These are phyloP conservation scores for Solanum paucissectum DNA, from an alignment of 257 asterid species.

Conservation along the genomic window DNA sequence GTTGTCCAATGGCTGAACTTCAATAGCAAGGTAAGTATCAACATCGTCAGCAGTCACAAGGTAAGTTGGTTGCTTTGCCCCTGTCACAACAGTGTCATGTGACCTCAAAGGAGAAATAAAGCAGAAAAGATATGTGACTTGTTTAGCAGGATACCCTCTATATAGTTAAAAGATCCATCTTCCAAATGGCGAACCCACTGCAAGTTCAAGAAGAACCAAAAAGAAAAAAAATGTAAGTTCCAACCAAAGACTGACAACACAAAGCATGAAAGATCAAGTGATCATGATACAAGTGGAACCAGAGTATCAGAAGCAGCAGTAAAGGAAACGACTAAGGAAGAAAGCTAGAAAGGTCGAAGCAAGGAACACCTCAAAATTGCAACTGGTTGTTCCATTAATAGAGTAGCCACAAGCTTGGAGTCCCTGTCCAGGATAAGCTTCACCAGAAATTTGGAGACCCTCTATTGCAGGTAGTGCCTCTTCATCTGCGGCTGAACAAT, in stretches of 20 bases:
- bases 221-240: conserved; percentile 3
- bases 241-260: neutral
- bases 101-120: conserved; percentile 6
- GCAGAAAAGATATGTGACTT: neutral
- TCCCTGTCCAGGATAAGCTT: conserved; percentile 83
- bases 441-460: conserved; percentile 94
- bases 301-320: neutral
- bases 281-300: neutral
- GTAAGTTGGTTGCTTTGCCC: conserved; percentile 91
- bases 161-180: conserved; percentile 87
- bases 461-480: conserved; percentile 91
- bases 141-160: conserved; percentile 55
- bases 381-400: conserved; percentile 92
- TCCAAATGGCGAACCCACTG: conserved; percentile 98
- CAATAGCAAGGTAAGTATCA: conserved; percentile 84
- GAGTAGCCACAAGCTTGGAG: conserved; percentile 95
- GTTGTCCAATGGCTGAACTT: conserved; percentile 94
- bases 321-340: neutral
- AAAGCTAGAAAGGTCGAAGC: neutral
- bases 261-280: conserved; percentile 10
- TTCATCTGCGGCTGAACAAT: conserved; percentile 30
- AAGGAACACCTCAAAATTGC: conserved; percentile 81
- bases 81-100: conserved; percentile 30
- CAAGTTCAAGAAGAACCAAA: conserved; percentile 22
- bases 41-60: conserved; percentile 95